Base-by-base conservation (phyloP, 441 rosid species). In the Viola pubescens region DNA sequence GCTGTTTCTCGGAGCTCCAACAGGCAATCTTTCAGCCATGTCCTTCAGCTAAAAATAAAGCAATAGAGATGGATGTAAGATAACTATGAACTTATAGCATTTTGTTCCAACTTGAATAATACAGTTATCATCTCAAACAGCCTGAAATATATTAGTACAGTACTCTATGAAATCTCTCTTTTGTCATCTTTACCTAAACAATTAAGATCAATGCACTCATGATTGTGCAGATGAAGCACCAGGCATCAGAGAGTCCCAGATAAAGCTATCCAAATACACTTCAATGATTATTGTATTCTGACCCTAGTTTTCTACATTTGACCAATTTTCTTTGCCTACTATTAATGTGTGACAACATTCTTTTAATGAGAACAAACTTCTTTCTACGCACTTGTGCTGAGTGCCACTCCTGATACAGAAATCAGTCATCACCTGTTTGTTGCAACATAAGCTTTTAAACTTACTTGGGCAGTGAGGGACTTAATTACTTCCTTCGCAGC, bases 401-500 rank as follows among this genome's bases (percentile, higher is more conserved):
- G 6, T 3, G 47, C 52, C 50, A 13, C 6, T 26, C 46, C 26
- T 12, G n/a, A 46, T 46, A 46, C 48, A 4, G 13, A 42, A 43
- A 47, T 12, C 49, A 45, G 39, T 9, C 34, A 54, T 34, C 45
- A 46, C 49, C 54, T 16, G 39, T 9, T 1, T 26, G 34, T 26
- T 26, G 34, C 34, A 26, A 26, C 3, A 34, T 7, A 9, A 6
- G 7, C n/a, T 2, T 42, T 53, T 48, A 13, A 19, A 62, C 84
- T 84, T 84, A 94, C 98, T 75, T 89, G 97, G 72, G 89, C 95
- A 53, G 98, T 88, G 48, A 92, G 90, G 4, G 96, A 88, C 79
- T 90, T 94, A 77, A 94, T 90, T 62, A 94, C 99, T 85, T 94
- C 99, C 73, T 94, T 90, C 61, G 99, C 97, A 53, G 94, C 96